phyloP scores from a whole-genome alignment of 202 grass and related monocot genomes.

The Zoysia matrella region DNA sequence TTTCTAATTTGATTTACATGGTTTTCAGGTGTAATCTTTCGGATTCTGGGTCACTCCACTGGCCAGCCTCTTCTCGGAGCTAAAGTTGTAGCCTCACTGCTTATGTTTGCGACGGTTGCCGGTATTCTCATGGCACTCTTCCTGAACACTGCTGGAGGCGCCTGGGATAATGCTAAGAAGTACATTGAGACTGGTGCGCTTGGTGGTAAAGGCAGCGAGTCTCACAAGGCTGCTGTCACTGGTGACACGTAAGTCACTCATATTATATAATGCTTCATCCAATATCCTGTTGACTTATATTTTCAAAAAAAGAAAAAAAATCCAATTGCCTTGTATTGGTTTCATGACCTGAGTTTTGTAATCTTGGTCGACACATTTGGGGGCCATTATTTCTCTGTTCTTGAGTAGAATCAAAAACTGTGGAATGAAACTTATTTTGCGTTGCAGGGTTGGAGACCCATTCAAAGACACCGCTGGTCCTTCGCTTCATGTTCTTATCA shows the following conservation, averaged over 20 bases:
- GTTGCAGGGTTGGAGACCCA: conserved; percentile 93
- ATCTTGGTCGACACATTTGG: neutral
- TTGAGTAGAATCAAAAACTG: neutral
- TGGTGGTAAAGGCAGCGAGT: conserved; percentile 94
- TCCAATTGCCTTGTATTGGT: neutral
- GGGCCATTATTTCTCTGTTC: neutral
- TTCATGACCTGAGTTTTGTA: conserved; percentile 2
- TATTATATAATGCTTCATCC: neutral
- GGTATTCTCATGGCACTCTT: conserved; percentile 99
- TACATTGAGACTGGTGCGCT: conserved; percentile 98
- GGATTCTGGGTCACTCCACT: conserved; percentile 79
- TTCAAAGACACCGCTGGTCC: conserved; percentile 98
- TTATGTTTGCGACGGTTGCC: conserved; percentile 88
- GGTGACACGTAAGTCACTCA: conserved; percentile 89
- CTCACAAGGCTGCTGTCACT: conserved; percentile 94
- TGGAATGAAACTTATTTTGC: conserved; percentile 1
- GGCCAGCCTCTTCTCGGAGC: conserved; percentile 81
- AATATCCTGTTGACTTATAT: neutral
- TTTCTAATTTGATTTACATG: conserved; percentile 40
- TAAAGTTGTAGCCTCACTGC: conserved; percentile 91
- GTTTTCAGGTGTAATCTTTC: conserved; percentile 79
- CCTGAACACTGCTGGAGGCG: conserved; percentile 94
- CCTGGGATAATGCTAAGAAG: conserved; percentile 99
- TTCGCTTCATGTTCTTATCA: conserved; percentile 94
- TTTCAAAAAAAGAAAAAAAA: neutral